Evolutionary conservation across 306 rosid species (phyloP).

Genomic region (Notholithocarpus densiflorus): DNA sequence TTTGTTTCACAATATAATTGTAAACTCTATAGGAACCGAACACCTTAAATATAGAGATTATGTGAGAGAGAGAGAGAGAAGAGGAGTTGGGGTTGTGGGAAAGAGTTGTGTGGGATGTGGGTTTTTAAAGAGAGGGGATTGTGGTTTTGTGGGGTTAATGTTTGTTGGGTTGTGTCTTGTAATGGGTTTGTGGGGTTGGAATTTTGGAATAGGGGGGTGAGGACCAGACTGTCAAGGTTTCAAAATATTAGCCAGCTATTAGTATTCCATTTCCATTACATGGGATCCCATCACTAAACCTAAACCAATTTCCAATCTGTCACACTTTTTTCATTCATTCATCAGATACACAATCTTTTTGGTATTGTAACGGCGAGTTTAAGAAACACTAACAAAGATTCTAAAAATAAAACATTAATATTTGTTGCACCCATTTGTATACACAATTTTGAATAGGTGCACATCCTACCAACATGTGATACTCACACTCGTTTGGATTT

Average conservation of each 20-base stretch:
- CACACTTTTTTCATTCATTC: not conserved
- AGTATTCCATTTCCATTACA: not conserved
- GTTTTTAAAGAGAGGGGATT: slow-evolving; percentile 1
- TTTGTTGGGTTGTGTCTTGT: not conserved
- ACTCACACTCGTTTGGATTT: no score
- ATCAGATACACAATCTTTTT: not conserved
- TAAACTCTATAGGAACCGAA: no score
- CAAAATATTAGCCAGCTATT: not conserved
- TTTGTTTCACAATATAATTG: no score
- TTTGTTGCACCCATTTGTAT: no score
- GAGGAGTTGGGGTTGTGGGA: not conserved
- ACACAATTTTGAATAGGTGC: no score
- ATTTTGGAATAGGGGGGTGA: not conserved
- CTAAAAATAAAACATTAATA: no score
- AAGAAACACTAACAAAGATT: not conserved
- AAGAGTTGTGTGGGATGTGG: not conserved
- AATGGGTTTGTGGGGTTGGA: not conserved
- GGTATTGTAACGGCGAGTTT: not conserved
- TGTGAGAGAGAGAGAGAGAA: not conserved
- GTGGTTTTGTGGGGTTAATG: slow-evolving; percentile 2
- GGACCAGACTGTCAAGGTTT: slow-evolving; percentile 3
- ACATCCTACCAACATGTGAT: no score
- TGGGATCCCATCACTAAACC: slow-evolving; percentile 26
- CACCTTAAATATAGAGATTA: not conserved
- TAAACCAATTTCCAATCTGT: not conserved